These are phyloP conservation scores for Seiridium cupressi DNA, from an alignment of 2,329 filamentous ascomycete species.

Conservation along the genomic window DNA sequence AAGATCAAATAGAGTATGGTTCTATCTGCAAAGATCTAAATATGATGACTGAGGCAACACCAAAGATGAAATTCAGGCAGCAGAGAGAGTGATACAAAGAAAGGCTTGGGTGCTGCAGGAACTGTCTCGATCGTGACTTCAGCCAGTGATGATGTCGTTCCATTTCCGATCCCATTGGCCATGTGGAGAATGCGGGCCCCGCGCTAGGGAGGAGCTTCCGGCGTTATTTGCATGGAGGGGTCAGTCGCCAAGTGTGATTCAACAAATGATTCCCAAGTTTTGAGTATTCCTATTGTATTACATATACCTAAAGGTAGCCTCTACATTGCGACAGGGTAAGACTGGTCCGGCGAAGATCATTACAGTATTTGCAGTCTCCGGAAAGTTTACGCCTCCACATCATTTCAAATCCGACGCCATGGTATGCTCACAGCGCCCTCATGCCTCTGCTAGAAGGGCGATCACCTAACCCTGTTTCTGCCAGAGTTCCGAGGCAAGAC, in stretches of 20 bases:
- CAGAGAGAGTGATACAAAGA: background rate
- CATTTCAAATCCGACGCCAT: background rate
- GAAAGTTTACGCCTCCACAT: background rate
- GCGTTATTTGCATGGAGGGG: background rate
- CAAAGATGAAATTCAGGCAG: background rate
- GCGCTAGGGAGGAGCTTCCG: background rate
- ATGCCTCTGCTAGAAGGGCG: background rate
- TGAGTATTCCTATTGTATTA: background rate
- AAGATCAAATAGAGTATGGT: slow-evolving; percentile 10
- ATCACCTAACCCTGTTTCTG: background rate
- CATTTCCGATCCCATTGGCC: background rate
- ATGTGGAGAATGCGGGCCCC: background rate
- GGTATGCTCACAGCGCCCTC: background rate
- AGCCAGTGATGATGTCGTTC: slow-evolving; percentile 5
- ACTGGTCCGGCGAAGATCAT: too few relatives aligned
- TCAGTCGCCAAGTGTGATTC: background rate
- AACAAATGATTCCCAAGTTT: background rate
- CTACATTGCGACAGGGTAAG: too few relatives aligned
- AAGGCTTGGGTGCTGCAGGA: background rate
- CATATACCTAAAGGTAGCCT: background rate
- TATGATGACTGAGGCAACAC: too few relatives aligned
- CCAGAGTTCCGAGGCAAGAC: slow-evolving; percentile 76
- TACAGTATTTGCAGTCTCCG: background rate
- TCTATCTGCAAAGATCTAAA: background rate
- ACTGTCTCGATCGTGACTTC: too few relatives aligned